These are phyloP conservation scores for Rutstroemia sp. DNA, from an alignment of 2,329 filamentous ascomycete species.

Conservation along the genomic window DNA sequence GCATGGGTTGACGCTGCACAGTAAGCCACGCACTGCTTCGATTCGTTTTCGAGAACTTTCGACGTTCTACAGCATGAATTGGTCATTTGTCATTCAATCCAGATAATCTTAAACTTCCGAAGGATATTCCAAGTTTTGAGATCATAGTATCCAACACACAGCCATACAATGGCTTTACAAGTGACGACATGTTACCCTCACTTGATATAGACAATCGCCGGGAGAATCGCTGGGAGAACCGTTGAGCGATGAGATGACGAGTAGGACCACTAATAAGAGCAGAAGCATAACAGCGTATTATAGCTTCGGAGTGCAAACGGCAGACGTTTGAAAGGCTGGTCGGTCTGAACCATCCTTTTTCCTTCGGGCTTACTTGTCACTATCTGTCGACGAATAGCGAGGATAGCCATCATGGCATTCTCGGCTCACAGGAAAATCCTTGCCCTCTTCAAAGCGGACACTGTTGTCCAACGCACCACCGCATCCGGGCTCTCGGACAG, in stretches of 20 bases:
- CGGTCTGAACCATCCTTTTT: too few species aligned
- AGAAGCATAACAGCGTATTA: not conserved
- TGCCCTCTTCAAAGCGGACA: not conserved
- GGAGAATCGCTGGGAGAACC: not conserved
- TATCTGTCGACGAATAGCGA: too few species aligned
- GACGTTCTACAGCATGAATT: not conserved
- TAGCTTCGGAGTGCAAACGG: not conserved
- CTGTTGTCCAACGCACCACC: not conserved
- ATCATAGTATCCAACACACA: not conserved
- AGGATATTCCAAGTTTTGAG: not conserved
- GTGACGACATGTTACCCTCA: not conserved
- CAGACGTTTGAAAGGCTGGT: not conserved
- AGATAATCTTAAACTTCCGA: not conserved
- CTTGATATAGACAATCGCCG: not conserved
- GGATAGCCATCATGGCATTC: not conserved
- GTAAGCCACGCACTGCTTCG: not conserved
- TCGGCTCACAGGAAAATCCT: not conserved
- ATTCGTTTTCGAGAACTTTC: not conserved
- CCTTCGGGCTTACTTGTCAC: too few species aligned
- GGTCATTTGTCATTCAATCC: not conserved
- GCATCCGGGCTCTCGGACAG: not conserved
- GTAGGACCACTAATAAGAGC: too few species aligned
- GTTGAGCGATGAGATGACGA: not conserved
- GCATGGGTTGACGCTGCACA: not conserved
- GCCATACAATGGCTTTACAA: not conserved